Evolutionary conservation across 306 rosid genomes (phyloP).

Genomic region (Vicia villosa): DNA sequence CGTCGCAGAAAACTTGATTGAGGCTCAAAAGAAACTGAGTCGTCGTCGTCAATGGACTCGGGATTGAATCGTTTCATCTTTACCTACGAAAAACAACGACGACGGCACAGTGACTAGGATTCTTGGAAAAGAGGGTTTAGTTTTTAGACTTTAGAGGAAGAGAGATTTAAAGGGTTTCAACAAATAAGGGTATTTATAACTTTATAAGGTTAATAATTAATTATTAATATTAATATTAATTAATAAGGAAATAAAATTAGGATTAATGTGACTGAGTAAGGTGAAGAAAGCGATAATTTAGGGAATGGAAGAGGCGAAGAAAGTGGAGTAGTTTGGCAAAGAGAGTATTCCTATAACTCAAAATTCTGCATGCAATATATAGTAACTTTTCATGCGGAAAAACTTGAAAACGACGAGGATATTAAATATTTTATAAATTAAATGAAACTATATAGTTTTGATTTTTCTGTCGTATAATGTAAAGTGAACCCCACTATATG

Average conservation of each 20-base stretch:
- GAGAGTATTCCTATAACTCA: slow-evolving; percentile 9
- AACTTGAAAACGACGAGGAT: slow-evolving; percentile 20
- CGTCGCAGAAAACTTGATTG: neutral
- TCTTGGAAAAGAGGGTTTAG: slow-evolving; percentile 6
- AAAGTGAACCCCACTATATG: neutral
- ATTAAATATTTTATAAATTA: neutral
- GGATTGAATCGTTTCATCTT: neutral
- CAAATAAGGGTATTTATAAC: neutral
- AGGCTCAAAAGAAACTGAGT: neutral
- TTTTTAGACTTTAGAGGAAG: neutral
- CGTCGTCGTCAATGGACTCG: neutral
- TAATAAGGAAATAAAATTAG: neutral
- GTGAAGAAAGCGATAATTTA: neutral
- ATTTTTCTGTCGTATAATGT: neutral
- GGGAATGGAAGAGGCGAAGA: neutral
- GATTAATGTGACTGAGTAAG: neutral
- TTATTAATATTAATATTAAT: neutral
- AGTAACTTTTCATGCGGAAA: slow-evolving; percentile 42
- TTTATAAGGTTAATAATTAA: neutral
- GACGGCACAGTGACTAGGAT: neutral
- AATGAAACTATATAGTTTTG: neutral
- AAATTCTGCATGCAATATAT: slow-evolving; percentile 65
- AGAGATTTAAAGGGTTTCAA: neutral
- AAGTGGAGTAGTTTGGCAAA: neutral
- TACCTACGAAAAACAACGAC: neutral